Base-by-base conservation (phyloP, 768 basidiomycete genomes). In the Auriscalpium microsporum region DNA sequence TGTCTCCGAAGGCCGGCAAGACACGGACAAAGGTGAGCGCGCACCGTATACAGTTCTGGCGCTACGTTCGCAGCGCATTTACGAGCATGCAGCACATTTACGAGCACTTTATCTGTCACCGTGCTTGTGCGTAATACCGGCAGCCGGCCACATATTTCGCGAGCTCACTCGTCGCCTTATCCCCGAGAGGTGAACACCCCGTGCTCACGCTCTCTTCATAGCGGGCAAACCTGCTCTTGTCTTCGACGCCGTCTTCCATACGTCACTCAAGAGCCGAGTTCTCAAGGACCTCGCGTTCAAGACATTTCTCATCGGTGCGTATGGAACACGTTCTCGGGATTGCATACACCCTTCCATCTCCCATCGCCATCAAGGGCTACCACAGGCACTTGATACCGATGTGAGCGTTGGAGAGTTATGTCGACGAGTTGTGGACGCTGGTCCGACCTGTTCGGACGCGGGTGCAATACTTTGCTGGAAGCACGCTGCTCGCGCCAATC, bases 231-330 rank as follows among this genome's bases (percentile, higher is more conserved):
- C 78, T 0, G 78, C 82, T 5, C 64, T 87, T 38, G 84, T 90
- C 6, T 84, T 91, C 60, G 90, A 91, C 67, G 84, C 83, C 59
- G 72, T 90, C 1, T 83, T 80, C 67, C 78, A 86, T 60, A 58
- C 75, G 0, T 73, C 78, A 3, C 67, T 90, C 56, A 84, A 83
- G 65, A 74, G 79, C 9, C 79, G 85, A 21, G 68, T 75, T 1
- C 72, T 82, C 47, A 79, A 74, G 52, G 83, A 89, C 60, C 68
- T 78, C 4, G 77, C 79, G 9, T 89, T 88, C 72, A 86, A 83
- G 60, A 67, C 74, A 3, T 89, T 86, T 64, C 71, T 91, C 37
- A 77, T 83, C 56, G 87, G 89, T 85, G 64, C 57, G 76, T 69
- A 16, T 37, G 57, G 28, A 4, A 4, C 7, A 28, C 28, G 28